A percentile compares a stretch with the other conserved stretches of the same genome.
Conservation (phyloP, 257 asterid genomes). For the Gynochthodes officinalis region DNA sequence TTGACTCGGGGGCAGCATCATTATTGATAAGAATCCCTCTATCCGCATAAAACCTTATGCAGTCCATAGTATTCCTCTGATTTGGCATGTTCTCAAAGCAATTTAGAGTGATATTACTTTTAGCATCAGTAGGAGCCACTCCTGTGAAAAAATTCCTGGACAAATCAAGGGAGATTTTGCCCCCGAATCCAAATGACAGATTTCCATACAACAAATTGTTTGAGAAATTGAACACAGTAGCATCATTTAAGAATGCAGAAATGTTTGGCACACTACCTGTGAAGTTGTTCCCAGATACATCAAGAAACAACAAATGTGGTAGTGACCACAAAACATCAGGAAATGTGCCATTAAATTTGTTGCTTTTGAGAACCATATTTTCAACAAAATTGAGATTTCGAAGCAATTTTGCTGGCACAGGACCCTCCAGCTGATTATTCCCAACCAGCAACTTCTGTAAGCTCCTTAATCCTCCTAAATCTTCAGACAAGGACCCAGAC, state of each 20-base stretch:
- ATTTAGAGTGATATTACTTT: slow-evolving; percentile 25
- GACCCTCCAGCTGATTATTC: slow-evolving; percentile 42
- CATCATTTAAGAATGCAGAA: slow-evolving; percentile 18
- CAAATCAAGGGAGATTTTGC: slow-evolving; percentile 35
- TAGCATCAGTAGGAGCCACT: slow-evolving; percentile 24
- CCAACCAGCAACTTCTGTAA: slow-evolving; percentile 41
- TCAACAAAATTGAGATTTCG: slow-evolving; percentile 26
- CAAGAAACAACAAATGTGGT: slow-evolving; percentile 36
- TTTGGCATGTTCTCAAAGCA: slow-evolving; percentile 32
- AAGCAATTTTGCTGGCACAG: slow-evolving; percentile 30
- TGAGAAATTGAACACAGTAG: slow-evolving; percentile 54
- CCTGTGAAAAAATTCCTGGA: slow-evolving; percentile 59
- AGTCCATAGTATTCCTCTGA: slow-evolving; percentile 40
- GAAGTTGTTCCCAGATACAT: slow-evolving; percentile 57
- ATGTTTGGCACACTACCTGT: slow-evolving; percentile 40
- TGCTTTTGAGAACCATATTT: slow-evolving; percentile 28
- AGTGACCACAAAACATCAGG: slow-evolving; percentile 38
- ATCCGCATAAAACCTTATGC: slow-evolving; percentile 40
- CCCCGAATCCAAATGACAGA: slow-evolving; percentile 22
- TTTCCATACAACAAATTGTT: slow-evolving; percentile 59
- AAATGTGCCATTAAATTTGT: slow-evolving; percentile 33
- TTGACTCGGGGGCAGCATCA: not conserved
- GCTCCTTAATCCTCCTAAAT: slow-evolving; percentile 34
- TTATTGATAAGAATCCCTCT: slow-evolving; percentile 20
- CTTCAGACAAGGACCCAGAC: slow-evolving; percentile 43